Percentiles rank a stretch among this genome's conserved stretches.
These are phyloP conservation scores for Eleusine coracana DNA, from an alignment of 176 grass and related monocot genomes.

Conservation along the genomic window DNA sequence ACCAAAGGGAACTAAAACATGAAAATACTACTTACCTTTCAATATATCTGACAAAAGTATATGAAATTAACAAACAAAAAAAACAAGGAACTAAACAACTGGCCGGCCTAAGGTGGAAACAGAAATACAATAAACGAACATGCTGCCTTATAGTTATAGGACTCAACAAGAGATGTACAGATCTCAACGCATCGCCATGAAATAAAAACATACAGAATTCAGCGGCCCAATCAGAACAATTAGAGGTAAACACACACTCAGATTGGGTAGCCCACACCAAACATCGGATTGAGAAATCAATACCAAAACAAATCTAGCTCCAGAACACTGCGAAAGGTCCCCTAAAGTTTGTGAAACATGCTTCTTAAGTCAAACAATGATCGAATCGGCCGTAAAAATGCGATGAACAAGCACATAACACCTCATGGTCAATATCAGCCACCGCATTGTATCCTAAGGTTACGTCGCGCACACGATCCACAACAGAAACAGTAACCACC, in stretches of 20 bases:
- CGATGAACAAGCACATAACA: background rate
- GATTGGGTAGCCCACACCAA: background rate
- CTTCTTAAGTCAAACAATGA: background rate
- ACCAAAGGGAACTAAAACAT: constrained; percentile 18
- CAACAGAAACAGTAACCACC: background rate
- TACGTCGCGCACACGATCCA: background rate
- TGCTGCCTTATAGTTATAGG: background rate
- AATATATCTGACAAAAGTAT: background rate
- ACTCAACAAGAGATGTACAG: background rate
- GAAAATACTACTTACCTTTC: background rate
- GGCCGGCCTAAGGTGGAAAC: background rate
- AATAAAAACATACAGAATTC: constrained; percentile 6
- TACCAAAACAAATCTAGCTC: background rate
- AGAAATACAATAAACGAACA: background rate
- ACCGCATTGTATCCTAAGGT: background rate
- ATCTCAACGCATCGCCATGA: background rate
- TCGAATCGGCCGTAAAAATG: background rate
- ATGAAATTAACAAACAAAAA: background rate
- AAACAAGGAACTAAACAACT: constrained; percentile 16
- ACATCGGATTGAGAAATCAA: background rate
- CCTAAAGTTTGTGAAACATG: background rate
- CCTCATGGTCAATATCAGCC: background rate
- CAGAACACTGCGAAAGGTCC: background rate
- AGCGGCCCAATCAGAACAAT: background rate
- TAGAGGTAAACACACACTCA: background rate